phyloP scores from a whole-genome alignment of 1,139 yeast genomes.

The Geotrichum restrictum region DNA sequence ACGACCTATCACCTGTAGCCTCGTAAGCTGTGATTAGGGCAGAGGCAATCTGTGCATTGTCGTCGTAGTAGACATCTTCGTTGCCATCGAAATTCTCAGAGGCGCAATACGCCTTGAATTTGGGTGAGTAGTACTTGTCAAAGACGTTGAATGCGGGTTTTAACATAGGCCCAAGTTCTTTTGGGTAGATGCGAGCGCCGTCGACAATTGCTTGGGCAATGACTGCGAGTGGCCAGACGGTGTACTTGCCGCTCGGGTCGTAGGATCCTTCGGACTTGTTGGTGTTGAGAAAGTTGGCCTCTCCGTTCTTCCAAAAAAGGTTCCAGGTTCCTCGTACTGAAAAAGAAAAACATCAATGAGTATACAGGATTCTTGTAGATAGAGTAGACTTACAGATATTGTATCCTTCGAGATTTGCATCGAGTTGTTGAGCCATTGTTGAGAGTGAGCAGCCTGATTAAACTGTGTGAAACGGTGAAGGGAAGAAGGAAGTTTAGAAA shows the following conservation, averaged over 20 bases:
- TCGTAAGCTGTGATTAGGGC: conserved; percentile 66
- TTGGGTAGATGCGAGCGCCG: conserved; percentile 56
- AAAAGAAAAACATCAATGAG: too few relatives aligned
- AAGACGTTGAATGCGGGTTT: conserved; percentile 53
- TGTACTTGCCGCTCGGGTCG: conserved; percentile 51
- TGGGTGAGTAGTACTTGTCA: conserved; percentile 51
- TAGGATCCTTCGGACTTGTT: conserved; percentile 47
- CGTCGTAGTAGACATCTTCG: conserved; percentile 67
- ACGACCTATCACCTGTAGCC: conserved; percentile 55
- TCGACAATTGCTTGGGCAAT: conserved; percentile 61
- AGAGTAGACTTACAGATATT: conserved; percentile 4
- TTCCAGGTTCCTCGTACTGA: conserved; percentile 24
- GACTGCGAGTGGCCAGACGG: conserved; percentile 67
- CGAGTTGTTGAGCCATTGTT: conserved; percentile 9
- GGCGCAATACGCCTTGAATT: conserved; percentile 54
- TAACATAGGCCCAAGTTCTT: conserved; percentile 54
- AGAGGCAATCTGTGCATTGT: conserved; percentile 71
- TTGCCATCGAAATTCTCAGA: conserved; percentile 56
- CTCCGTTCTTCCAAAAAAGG: conserved; percentile 32
- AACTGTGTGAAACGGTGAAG: too few relatives aligned
- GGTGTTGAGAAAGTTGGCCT: conserved; percentile 26
- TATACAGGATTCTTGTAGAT: too few relatives aligned
- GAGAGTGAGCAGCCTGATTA: too few relatives aligned
- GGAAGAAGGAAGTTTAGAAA: too few relatives aligned
- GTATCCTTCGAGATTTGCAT: conserved; percentile 25